Evolutionary conservation across 2,329 filamentous ascomycete genomes (phyloP), one percentile per base, ranked within the genome.

Genomic region (Microsporum ferrugineum): DNA sequence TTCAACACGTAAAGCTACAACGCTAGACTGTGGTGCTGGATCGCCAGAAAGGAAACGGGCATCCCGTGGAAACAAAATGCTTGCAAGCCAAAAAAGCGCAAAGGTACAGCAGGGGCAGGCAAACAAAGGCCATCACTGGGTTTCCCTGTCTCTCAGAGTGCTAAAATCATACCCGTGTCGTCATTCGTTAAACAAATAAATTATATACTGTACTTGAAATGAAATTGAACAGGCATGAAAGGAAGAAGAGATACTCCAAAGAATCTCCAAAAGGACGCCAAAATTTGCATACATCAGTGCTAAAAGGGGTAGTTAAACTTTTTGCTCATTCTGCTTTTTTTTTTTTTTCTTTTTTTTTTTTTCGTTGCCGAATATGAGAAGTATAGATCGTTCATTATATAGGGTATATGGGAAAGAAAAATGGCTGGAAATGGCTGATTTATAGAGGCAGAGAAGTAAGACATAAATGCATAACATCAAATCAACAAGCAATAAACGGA

Each of bases 361-460:
- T 33, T 49, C 45, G 58, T 47, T 49, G 58, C 45, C 58, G 41
- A 47, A 38, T 12, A 39, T 43, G 55, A 43, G 10, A 57, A 43
- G 27, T 41, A 17, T 57, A 57, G 55, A 57, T 27, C 41, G 27
- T 39, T 57, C 55, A 57, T 57, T 57, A 57, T 57, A 57, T 55
- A 57, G 55, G 39, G 39, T 57, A 43, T 43, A 57, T 23, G n/a
- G 39, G n/a, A 57, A 29, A 10, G 29, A 29, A 57, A 56, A 39
- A 38, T 14, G 8, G 17, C 7, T 38, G 14, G 31, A 39, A 34
- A 43, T 39, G 55, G 55, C 36, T 57, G 34, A 57, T 57, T 43
- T 57, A 41, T 57, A 43, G 17, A 27, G 36, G 39, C 27, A 57
- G 36, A 41, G 36, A 29, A 43, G 39, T 55, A 55, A 55, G 23